These are phyloP conservation scores for Staphylotrichum longicolle DNA, from an alignment of 495 filamentous ascomycete genomes.

Conservation along the genomic window DNA sequence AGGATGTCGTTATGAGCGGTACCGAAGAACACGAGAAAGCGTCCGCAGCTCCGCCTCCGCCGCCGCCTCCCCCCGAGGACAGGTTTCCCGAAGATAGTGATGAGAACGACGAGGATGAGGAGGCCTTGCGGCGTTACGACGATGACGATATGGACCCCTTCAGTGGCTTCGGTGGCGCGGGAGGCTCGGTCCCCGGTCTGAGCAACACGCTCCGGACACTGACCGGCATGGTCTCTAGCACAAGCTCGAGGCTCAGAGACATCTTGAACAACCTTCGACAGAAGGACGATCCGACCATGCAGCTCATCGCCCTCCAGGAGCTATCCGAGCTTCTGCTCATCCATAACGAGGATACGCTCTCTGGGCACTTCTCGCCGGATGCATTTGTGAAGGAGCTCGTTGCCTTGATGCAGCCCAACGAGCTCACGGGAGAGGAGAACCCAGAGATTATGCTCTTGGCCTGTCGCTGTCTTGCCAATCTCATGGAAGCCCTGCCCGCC, in stretches of 20 bases:
- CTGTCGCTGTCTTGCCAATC: constrained; percentile 91
- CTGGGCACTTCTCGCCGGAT: constrained; percentile 93
- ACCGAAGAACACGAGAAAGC: constrained; percentile 64
- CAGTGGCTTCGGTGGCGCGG: constrained; percentile 64
- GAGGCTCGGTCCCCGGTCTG: constrained; percentile 60
- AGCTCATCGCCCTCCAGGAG: constrained; percentile 89
- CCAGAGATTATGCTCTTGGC: constrained; percentile 97
- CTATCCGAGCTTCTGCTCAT: constrained; percentile 90
- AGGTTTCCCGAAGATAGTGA: constrained; percentile 51
- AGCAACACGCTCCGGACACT: constrained; percentile 80
- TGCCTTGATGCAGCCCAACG: constrained; percentile 83
- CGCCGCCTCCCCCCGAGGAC: constrained; percentile 45
- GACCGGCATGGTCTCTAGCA: constrained; percentile 85
- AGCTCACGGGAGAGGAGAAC: constrained; percentile 81
- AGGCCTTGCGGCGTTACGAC: constrained; percentile 40
- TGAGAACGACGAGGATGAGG: constrained; percentile 48
- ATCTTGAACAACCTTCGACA: constrained; percentile 79
- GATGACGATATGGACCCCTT: constrained; percentile 77
- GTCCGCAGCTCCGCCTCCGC: constrained; percentile 40
- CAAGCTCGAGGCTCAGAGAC: constrained; percentile 74
- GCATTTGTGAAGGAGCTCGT: constrained; percentile 95
- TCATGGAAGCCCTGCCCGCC: constrained; percentile 95
- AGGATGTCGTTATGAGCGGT: constrained; percentile 54
- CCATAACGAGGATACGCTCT: constrained; percentile 94
- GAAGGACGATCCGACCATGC: constrained; percentile 84